phyloP scores from a whole-genome alignment of 1,139 yeast genomes.

The Yamadazyma epiphylla region DNA sequence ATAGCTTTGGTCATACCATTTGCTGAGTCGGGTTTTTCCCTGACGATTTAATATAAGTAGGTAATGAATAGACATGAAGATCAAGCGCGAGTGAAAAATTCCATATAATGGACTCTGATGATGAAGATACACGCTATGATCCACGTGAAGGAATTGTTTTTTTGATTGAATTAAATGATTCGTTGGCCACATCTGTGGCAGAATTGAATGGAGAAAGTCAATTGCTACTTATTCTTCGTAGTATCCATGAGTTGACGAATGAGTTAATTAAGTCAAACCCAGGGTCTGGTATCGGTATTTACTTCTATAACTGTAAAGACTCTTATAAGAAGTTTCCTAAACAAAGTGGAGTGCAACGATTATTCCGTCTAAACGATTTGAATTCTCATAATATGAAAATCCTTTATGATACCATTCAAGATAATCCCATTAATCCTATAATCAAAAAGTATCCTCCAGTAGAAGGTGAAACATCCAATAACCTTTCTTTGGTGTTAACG shows the following conservation, averaged over 20 bases:
- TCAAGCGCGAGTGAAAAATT: background rate
- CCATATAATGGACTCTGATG: constrained; percentile 11
- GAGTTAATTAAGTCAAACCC: constrained; percentile 58
- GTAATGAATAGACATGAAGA: constrained; percentile 70
- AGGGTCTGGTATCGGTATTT: constrained; percentile 64
- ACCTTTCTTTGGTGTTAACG: constrained; percentile 27
- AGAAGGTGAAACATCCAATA: constrained; percentile 32
- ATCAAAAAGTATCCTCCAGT: constrained; percentile 13
- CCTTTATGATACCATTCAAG: constrained; percentile 30
- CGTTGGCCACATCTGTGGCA: constrained; percentile 36
- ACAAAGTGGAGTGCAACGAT: constrained; percentile 23
- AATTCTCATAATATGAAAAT: constrained; percentile 39
- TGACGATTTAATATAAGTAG: constrained; percentile 83
- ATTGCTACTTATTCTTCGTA: constrained; percentile 48
- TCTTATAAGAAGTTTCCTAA: constrained; percentile 24
- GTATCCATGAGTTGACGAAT: constrained; percentile 53
- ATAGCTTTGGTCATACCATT: constrained; percentile 58
- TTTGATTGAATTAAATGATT: constrained; percentile 55
- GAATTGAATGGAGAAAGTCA: constrained; percentile 37
- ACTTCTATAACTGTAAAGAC: constrained; percentile 48
- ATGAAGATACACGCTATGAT: constrained; percentile 33
- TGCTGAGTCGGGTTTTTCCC: constrained; percentile 84
- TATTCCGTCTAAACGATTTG: constrained; percentile 34
- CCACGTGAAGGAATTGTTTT: constrained; percentile 62
- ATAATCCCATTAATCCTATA: constrained; percentile 17